Percentiles rank a stretch among this genome's conserved stretches.
Evolutionary conservation across 78 protist species (phyloP).

Genomic region (Pigoraptor vietnamica): DNA sequence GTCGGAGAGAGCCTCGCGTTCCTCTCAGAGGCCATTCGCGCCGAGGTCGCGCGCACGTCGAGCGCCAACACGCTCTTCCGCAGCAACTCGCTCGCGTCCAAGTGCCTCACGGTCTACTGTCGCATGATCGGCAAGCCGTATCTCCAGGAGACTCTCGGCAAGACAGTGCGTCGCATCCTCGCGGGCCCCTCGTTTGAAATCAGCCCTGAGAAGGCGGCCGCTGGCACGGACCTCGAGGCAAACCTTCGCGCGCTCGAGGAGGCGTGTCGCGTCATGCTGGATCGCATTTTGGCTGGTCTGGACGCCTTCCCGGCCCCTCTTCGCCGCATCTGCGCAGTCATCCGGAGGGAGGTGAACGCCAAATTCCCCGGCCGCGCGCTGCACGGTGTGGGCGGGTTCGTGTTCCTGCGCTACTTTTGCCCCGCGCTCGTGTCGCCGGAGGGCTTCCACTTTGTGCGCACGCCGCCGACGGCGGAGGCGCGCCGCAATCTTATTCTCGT

Average conservation of each 20-base stretch:
- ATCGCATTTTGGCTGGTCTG: neutral
- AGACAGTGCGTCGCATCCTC: neutral
- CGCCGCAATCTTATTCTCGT: neutral
- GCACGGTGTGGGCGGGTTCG: neutral
- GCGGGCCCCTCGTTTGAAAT: neutral
- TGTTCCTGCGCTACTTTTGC: constrained; percentile 32
- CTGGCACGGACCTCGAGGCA: neutral
- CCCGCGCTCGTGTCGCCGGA: constrained; percentile 17
- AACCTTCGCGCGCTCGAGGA: neutral
- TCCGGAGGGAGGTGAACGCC: neutral
- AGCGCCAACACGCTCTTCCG: neutral
- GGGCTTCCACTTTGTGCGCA: neutral
- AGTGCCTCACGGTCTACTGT: neutral
- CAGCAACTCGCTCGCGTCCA: neutral
- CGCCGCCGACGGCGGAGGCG: neutral
- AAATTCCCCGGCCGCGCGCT: neutral
- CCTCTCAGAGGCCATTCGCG: neutral
- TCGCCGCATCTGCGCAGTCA: neutral
- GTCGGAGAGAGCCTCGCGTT: neutral
- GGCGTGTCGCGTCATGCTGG: neutral
- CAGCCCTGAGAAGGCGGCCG: neutral
- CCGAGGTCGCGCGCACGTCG: neutral
- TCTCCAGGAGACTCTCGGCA: neutral
- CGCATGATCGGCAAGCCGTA: neutral
- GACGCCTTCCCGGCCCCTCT: neutral